Conservation (phyloP, 1,284 basidiomycete genomes). For the Moesziomyces sp. region DNA sequence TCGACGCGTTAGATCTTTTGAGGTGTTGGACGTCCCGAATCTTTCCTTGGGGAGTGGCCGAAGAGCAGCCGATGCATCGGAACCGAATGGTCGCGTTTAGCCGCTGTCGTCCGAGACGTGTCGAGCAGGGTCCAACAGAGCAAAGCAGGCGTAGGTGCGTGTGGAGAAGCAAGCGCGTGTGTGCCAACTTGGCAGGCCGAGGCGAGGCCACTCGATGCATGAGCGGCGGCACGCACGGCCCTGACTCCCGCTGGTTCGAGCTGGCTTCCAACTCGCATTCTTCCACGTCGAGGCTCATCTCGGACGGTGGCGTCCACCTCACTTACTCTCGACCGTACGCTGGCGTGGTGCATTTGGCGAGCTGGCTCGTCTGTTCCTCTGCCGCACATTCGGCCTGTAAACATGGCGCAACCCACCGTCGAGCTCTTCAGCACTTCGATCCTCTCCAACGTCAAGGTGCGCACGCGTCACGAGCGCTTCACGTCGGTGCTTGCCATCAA, state of each 20-base stretch:
- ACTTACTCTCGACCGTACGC: not conserved
- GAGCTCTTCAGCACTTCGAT: constrained; percentile 68
- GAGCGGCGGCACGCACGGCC: too few relatives aligned
- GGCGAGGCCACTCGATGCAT: too few relatives aligned
- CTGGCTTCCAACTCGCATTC: not conserved
- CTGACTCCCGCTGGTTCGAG: not conserved
- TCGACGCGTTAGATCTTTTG: not conserved
- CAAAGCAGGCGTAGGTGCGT: not conserved
- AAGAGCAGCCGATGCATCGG: not conserved
- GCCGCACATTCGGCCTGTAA: not conserved
- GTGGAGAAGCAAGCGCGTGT: not conserved
- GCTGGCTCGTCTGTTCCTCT: not conserved
- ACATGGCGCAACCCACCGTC: constrained; percentile 43
- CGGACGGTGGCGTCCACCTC: not conserved
- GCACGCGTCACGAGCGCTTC: constrained; percentile 64
- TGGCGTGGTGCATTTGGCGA: not conserved
- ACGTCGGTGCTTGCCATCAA: constrained; percentile 58
- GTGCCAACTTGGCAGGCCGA: not conserved
- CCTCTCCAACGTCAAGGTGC: constrained; percentile 62
- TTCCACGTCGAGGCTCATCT: too few relatives aligned
- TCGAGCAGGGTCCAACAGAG: not conserved
- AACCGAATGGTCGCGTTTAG: not conserved
- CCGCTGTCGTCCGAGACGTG: not conserved
- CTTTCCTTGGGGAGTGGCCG: not conserved
- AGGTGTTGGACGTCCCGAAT: not conserved